A percentile compares a stretch with the other conserved stretches of the same genome.
These are phyloP conservation scores for Hibiscus syriacus DNA, from an alignment of 345 rosid species.

Conservation along the genomic window DNA sequence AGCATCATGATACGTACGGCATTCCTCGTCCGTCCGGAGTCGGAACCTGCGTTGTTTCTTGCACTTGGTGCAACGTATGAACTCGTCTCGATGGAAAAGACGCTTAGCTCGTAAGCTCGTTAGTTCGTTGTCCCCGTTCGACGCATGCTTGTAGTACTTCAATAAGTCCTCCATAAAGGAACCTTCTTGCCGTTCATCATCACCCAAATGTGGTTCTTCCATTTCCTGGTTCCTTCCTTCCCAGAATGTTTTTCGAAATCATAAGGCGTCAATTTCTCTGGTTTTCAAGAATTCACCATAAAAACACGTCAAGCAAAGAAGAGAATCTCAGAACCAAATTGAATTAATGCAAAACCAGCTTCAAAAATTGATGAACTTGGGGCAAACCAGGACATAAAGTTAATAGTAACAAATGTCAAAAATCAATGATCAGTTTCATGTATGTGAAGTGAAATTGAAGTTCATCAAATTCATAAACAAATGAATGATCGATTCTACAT, in stretches of 20 bases:
- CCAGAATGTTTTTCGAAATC: conserved; percentile 34
- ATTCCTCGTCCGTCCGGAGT: conserved; percentile 23
- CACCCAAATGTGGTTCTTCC: conserved; percentile 40
- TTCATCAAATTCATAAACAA: not conserved
- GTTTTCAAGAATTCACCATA: too few species aligned
- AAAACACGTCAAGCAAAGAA: too few species aligned
- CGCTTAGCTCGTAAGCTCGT: too few species aligned
- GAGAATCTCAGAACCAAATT: not conserved
- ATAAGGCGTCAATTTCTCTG: too few species aligned
- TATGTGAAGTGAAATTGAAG: too few species aligned
- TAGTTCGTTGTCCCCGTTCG: conserved; percentile 17
- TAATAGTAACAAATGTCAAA: not conserved
- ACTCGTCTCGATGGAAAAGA: conserved; percentile 36
- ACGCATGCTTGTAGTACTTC: conserved; percentile 24
- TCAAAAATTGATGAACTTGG: not conserved
- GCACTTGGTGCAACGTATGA: conserved; percentile 24
- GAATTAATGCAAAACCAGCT: not conserved
- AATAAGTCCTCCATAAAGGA: conserved; percentile 27
- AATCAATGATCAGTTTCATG: too few species aligned
- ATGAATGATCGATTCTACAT: too few species aligned
- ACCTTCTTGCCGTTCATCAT: conserved; percentile 12
- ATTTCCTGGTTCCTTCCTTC: conserved; percentile 19
- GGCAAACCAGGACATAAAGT: not conserved
- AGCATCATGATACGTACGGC: conserved; percentile 33
- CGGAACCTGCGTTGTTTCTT: conserved; percentile 32